Evolutionary conservation across 2,329 filamentous ascomycete species (phyloP), one percentile per base, ranked within the genome.

Genomic region (Parascedosporium putredinis): DNA sequence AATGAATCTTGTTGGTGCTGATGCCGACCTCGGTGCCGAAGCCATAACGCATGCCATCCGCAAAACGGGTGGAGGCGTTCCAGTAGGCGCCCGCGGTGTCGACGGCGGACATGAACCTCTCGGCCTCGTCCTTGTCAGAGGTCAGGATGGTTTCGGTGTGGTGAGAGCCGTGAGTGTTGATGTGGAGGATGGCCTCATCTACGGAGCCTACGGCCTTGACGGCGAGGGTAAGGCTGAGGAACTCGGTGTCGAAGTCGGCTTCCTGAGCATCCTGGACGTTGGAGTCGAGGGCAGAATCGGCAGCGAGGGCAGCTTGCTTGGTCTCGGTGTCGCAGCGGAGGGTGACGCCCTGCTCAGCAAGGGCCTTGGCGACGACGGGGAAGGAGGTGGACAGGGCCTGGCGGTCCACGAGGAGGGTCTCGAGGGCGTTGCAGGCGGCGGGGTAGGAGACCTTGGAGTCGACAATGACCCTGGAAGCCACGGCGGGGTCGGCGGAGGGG

Each of bases 11-110:
- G 73, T 96, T 98, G 46, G 93, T 98, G 70, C 87, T 94, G 67
- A 98, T 97, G 50, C 93, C 93, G 22, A 98, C 93, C 69, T 98
- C 93, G 0, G 93, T 97, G 45, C 93, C 93, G 67, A 98, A 98
- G 6, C 93, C 93, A 64, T 94, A 97, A 38, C 93, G 78, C 86
- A 95, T 96, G 6, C 93, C 93, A 64, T 98, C 93, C 5, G 90
- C 89, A 69, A 98, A 91, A 47, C 93, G 80, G 7, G 88, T 95
- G 22, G 88, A 94, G 6, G 89, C 87, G 64, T 98, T 98, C 89
- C 91, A 96, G 74, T 95, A 98, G 16, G 91, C 90, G 48, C 90
- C 91, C 0, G 89, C 86, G 24, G 88, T 88, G 68, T 97, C 93
- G 47, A 97, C 80, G 52, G 80, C 80, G 42, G 80, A 78, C 78